Conservation (phyloP, 331 rosid genomes). For the Arachis monticola region DNA sequence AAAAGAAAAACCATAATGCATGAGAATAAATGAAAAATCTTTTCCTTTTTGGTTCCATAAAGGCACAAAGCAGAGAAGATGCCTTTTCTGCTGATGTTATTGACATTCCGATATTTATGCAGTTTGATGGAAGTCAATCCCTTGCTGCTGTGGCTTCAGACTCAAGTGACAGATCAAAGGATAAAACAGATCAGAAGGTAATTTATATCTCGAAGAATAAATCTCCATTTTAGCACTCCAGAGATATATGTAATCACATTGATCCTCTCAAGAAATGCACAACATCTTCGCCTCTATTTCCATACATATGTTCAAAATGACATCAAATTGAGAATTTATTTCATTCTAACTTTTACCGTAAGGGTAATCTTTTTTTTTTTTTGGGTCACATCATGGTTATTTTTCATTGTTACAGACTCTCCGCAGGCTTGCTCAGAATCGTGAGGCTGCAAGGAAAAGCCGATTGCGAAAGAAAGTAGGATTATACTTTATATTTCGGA, state of each 20-base stretch:
- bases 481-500: neutral
- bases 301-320: neutral
- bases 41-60: too few species aligned
- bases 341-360: neutral
- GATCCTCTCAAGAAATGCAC: neutral
- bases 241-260: neutral
- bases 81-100: conserved; percentile 13
- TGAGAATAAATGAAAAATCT: too few species aligned
- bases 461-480: conserved; percentile 84
- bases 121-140: conserved; percentile 69
- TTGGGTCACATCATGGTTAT: neutral
- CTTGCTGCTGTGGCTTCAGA: conserved; percentile 60
- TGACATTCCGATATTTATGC: conserved; percentile 41
- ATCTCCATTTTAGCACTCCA: neutral
- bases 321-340: too few species aligned
- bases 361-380: neutral
- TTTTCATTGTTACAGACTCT: conserved; percentile 64
- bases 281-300: neutral
- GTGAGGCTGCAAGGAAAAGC: conserved; percentile 94
- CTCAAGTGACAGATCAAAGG: conserved; percentile 86
- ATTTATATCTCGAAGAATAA: conserved; percentile 1
- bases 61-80: conserved; percentile 1
- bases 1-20: too few species aligned
- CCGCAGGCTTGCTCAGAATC: conserved; percentile 92
- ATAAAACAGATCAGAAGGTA: conserved; percentile 74